Evolutionary conservation across 768 basidiomycete species (phyloP), one percentile per base, ranked within the genome.

Genomic region (Mycena venus): DNA sequence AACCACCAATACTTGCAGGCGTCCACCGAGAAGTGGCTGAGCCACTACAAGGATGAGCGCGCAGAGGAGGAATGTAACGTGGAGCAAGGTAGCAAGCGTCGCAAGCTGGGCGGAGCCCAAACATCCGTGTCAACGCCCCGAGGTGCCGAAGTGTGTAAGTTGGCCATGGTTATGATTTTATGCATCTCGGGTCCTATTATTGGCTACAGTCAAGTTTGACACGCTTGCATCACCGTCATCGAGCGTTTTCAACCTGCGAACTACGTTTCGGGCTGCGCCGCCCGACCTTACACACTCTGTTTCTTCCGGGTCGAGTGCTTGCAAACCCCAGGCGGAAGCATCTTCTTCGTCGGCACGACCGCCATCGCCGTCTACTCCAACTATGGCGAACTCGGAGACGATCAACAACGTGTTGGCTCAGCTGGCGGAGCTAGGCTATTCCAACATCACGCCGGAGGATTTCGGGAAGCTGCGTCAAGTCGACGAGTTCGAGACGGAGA

Each of bases 401-500:
- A 31, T 80, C 47, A 77, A 77, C 63, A 38, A 42, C 11, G 84
- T 80, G 5, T 73, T 88, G 21, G 38, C 59, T 0, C 70, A 72
- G 19, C 75, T 88, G 11, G 80, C 84, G 10, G 79, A 80, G 32
- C 56, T 82, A 1, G 83, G 83, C 17, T 84, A 80, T 72, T 58
- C 63, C 12, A 81, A 81, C 21, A 27, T 84, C 25, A 78, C 72
- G 1, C 68, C 69, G 31, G 80, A 80, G 1, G 83, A 87, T 42
- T 79, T 88, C 2, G 79, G 78, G 10, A 81, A 82, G 69, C 78
- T 88, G 19, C 75, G 71, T 3, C 78, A 79, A 7, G 70, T 78
- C 10, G 84, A 87, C 74, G 78, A 83, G 56, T 88, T 81, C 69
- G 87, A 88, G 73, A 81, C 81, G 21, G 87, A 87, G 78, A 76